Percentiles rank a stretch among this genome's conserved stretches.
These are phyloP conservation scores for Rhododendron henanense DNA, from an alignment of 148 eudicot species.

Conservation along the genomic window DNA sequence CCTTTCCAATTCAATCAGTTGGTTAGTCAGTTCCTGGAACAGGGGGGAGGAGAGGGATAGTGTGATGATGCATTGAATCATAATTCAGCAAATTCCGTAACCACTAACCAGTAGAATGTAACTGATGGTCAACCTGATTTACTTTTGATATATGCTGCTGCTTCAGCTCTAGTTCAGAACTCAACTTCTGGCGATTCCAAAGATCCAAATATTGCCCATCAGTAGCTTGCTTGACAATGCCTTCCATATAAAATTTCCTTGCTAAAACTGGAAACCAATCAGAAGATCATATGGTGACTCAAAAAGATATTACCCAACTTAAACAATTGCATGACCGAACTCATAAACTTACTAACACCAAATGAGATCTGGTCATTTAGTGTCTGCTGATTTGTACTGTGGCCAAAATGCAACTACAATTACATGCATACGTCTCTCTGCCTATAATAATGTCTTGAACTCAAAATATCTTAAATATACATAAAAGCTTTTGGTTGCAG, in stretches of 20 bases:
- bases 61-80: background rate
- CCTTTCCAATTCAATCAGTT: constrained; percentile 73
- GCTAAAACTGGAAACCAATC: constrained; percentile 56
- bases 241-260: constrained; percentile 72
- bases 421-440: background rate
- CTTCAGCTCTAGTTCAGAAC: constrained; percentile 84
- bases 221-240: constrained; percentile 73
- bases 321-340: constrained; percentile 3
- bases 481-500: background rate
- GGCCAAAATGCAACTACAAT: background rate
- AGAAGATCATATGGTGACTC: background rate
- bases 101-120: background rate
- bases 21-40: constrained; percentile 64
- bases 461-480: background rate
- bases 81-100: background rate
- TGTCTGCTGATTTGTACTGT: background rate
- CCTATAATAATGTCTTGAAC: background rate
- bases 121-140: constrained; percentile 54
- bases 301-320: constrained; percentile 8
- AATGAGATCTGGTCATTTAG: background rate
- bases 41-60: constrained; percentile 11
- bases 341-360: background rate
- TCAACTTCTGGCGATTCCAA: constrained; percentile 81
- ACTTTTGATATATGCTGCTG: constrained; percentile 41
- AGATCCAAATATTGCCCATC: constrained; percentile 81